Percentiles rank a stretch among this genome's conserved stretches.
Conservation (phyloP, 225 moss, liverwort and hornwort species). For the Ulota crispa region DNA sequence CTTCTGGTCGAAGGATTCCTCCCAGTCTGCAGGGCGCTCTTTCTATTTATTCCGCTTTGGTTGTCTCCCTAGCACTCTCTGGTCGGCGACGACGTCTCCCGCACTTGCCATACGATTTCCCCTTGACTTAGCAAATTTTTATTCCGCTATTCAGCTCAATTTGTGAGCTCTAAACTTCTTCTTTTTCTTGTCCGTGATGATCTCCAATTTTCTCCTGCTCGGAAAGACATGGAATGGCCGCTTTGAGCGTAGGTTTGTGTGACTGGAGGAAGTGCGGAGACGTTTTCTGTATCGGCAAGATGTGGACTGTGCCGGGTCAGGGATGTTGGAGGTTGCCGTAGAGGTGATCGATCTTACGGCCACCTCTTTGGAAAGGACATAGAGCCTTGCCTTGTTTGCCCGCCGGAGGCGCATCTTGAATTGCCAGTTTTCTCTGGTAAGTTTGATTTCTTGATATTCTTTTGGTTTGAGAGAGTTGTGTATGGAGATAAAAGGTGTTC, state of each 20-base stretch:
- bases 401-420: not conserved
- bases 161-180: not conserved
- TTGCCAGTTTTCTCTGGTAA: conserved; percentile 8
- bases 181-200: not conserved
- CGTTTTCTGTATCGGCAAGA: not conserved
- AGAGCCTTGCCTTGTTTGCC: not conserved
- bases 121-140: not conserved
- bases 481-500: not conserved
- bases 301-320: not conserved
- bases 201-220: not conserved
- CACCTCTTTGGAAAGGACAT: not conserved
- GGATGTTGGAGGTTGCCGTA: not conserved
- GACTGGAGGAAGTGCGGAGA: not conserved
- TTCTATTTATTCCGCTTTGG: not conserved
- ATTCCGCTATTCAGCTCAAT: not conserved
- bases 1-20: not conserved
- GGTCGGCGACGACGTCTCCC: not conserved
- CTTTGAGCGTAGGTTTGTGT: not conserved
- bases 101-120: not conserved
- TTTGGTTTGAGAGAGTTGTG: not conserved
- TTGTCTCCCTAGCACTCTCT: not conserved
- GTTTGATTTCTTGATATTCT: not conserved
- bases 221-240: not conserved
- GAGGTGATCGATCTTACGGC: not conserved
- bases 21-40: not conserved